A percentile compares a stretch with the other conserved stretches of the same genome.
These are phyloP conservation scores for Lolium multiflorum DNA, from an alignment of 176 grass and related monocot species.

Conservation along the genomic window DNA sequence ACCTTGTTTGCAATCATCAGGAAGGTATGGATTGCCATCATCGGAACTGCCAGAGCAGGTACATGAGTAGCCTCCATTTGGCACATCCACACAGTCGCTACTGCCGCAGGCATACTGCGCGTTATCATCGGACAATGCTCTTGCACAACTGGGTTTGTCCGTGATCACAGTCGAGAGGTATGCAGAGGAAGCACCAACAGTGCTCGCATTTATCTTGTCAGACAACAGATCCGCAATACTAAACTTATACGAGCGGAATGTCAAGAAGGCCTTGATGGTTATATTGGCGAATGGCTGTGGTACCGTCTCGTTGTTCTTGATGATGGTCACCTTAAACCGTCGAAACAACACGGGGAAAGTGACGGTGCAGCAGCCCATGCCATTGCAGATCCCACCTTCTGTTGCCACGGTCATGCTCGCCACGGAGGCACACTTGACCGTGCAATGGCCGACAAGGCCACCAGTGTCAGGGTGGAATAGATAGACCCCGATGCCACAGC, in stretches of 20 bases:
- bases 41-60: slow-evolving; percentile 20
- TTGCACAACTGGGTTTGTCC: neutral
- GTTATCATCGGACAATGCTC: slow-evolving; percentile 22
- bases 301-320: neutral
- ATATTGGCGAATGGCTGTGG: slow-evolving; percentile 11
- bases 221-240: slow-evolving; percentile 25
- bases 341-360: neutral
- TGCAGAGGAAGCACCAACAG: slow-evolving; percentile 17
- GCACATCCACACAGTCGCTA: slow-evolving; percentile 26
- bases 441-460: slow-evolving; percentile 32
- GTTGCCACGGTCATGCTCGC: slow-evolving; percentile 5
- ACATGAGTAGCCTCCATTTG: slow-evolving; percentile 42
- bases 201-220: slow-evolving; percentile 38
- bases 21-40: slow-evolving; percentile 42
- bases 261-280: slow-evolving; percentile 44
- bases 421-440: slow-evolving; percentile 26
- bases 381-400: slow-evolving; percentile 27
- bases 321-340: slow-evolving; percentile 32
- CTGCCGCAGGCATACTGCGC: slow-evolving; percentile 10
- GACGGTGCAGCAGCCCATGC: slow-evolving; percentile 42
- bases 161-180: slow-evolving; percentile 22
- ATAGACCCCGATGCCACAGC: slow-evolving; percentile 26
- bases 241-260: slow-evolving; percentile 26
- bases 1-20: slow-evolving; percentile 47
- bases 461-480: slow-evolving; percentile 24